Conservation (phyloP, 495 filamentous ascomycete species). For the Daldinia vernicosa region DNA sequence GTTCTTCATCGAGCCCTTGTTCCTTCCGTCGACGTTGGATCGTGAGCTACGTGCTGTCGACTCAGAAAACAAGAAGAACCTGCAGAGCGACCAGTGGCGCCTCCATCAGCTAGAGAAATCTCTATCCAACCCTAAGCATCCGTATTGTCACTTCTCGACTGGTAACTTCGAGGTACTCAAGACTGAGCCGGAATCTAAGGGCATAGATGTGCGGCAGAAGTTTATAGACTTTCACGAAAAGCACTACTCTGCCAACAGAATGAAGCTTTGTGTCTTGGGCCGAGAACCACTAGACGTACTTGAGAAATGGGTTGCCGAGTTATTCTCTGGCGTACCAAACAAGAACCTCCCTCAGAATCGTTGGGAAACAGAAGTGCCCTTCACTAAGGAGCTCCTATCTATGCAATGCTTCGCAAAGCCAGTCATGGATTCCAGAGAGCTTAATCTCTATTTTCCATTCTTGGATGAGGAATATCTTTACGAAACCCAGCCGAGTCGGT, state of each 20-base stretch:
- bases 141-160: conserved; percentile 96
- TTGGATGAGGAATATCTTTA: conserved; percentile 86
- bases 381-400: conserved; percentile 70
- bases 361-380: conserved; percentile 80
- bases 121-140: conserved; percentile 87
- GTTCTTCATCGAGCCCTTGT: conserved; percentile 94
- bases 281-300: conserved; percentile 88
- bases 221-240: conserved; percentile 93
- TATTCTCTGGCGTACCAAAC: conserved; percentile 85
- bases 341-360: conserved; percentile 83
- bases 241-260: conserved; percentile 93
- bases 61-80: conserved; percentile 99
- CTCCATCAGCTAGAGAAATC: conserved; percentile 92
- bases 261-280: conserved; percentile 94
- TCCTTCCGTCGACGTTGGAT: conserved; percentile 88
- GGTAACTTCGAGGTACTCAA: conserved; percentile 91
- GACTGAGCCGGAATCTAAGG: conserved; percentile 79
- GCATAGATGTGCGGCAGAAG: conserved; percentile 88
- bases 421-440: conserved; percentile 87
- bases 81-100: conserved; percentile 95
- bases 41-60: conserved; percentile 93
- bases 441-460: conserved; percentile 90
- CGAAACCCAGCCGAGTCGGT: conserved; percentile 85
- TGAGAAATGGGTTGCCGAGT: conserved; percentile 85
- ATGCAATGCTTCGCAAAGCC: conserved; percentile 93